These are phyloP conservation scores for Suhomyces bribrorum DNA, from an alignment of 1,139 yeast species.

Conservation along the genomic window DNA sequence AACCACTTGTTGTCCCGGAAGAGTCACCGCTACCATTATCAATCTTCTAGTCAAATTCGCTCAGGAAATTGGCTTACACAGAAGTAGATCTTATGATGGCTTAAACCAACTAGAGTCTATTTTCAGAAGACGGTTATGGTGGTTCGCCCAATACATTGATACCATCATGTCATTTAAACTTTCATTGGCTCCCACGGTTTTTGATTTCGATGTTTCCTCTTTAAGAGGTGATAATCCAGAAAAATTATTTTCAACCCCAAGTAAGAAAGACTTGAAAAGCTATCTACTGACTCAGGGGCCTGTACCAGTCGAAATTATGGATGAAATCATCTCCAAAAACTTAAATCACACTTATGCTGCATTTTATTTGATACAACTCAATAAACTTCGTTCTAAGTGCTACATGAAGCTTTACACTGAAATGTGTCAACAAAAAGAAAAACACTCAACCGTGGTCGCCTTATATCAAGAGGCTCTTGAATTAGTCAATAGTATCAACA, in stretches of 20 bases:
- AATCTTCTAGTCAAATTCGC: slow-evolving; percentile 60
- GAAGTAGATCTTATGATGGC: slow-evolving; percentile 49
- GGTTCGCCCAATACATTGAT: slow-evolving; percentile 56
- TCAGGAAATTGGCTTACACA: slow-evolving; percentile 65
- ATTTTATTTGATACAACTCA: slow-evolving; percentile 7
- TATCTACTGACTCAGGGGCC: slow-evolving; percentile 6
- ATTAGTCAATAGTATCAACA: slow-evolving; percentile 1
- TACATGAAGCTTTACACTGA: slow-evolving; percentile 6
- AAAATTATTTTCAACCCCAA: slow-evolving; percentile 8
- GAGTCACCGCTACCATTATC: slow-evolving; percentile 43
- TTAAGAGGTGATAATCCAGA: slow-evolving; percentile 16
- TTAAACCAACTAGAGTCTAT: slow-evolving; percentile 38
- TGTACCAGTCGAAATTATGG: not conserved
- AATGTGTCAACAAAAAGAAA: not conserved
- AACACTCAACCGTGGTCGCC: not conserved
- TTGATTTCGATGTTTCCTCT: slow-evolving; percentile 43
- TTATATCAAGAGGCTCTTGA: slow-evolving; percentile 6
- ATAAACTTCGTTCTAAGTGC: slow-evolving; percentile 4
- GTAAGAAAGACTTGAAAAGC: not conserved
- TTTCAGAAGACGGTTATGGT: slow-evolving; percentile 51
- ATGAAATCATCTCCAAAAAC: slow-evolving; percentile 1
- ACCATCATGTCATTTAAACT: slow-evolving; percentile 53
- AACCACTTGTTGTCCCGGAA: slow-evolving; percentile 41
- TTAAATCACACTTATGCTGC: slow-evolving; percentile 13
- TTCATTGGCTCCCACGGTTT: slow-evolving; percentile 62